Conservation (phyloP, 1,284 basidiomycete species). For the Cutaneotrichosporon sp. region DNA sequence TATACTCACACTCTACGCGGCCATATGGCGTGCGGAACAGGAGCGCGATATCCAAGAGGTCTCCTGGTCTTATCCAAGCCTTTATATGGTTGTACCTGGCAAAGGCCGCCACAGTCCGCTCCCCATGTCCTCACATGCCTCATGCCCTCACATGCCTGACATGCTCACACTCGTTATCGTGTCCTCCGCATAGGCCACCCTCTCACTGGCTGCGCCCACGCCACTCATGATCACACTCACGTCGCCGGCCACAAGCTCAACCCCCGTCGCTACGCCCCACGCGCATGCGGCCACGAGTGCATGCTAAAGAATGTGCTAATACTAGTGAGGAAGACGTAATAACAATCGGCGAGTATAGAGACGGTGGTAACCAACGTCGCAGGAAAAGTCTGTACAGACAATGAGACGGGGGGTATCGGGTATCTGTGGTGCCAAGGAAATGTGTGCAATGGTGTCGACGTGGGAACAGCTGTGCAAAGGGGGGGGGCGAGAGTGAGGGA, state of each 20-base stretch:
- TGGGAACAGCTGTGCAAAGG: slow-evolving; percentile 2
- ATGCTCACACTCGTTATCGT: too few relatives aligned
- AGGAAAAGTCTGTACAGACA: slow-evolving; percentile 6
- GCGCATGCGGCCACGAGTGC: slow-evolving; percentile 5
- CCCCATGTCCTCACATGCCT: too few relatives aligned
- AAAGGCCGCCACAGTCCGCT: background rate
- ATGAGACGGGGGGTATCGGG: slow-evolving; percentile 12
- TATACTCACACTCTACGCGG: too few relatives aligned
- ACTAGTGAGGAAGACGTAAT: slow-evolving; percentile 12
- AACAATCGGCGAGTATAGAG: slow-evolving; percentile 7
- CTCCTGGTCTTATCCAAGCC: background rate
- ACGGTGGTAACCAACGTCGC: slow-evolving; percentile 6
- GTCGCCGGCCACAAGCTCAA: background rate
- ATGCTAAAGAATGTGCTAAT: slow-evolving; percentile 17
- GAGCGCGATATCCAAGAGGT: too few relatives aligned
- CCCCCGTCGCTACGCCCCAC: too few relatives aligned
- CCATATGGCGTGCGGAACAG: too few relatives aligned
- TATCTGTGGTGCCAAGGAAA: slow-evolving; percentile 18
- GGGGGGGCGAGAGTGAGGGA: background rate
- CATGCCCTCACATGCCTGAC: too few relatives aligned
- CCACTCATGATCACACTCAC: too few relatives aligned
- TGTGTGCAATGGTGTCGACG: slow-evolving; percentile 16
- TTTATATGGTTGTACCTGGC: too few relatives aligned
- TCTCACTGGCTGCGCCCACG: too few relatives aligned
- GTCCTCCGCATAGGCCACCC: too few relatives aligned